Evolutionary conservation across 371 early-diverging fungal species (phyloP), one percentile per base, ranked within the genome.

Genomic region (Mortierella polycephala): DNA sequence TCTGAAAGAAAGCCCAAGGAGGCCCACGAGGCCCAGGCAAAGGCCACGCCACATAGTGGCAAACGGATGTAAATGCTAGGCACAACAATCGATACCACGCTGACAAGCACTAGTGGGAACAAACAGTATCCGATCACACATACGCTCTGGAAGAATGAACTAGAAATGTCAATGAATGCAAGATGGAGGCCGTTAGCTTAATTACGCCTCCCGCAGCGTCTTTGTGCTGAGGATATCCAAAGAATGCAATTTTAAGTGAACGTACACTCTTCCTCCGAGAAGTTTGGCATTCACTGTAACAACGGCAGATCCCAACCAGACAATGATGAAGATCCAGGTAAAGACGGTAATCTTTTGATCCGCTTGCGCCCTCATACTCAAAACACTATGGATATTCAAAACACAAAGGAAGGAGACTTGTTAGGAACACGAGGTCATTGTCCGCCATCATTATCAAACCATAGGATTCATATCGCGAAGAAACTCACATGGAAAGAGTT

Each of bases 91-190:
- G 91, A 82, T 0, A 95, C 71, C 20, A 95, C 70, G 16, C 95
- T 87, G 16, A 92, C 93, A 18, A 93, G 79, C 0, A 94, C 93
- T 62, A 97, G 85, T 9, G 98, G 98, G 79, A 96, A 98, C 62
- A 97, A 82, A 83, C 98, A 98, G 84, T 98, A 98, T 5, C 97
- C 97, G 53, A 98, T 88, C 12, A 96, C 92, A 80, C 98, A 98
- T 7, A 98, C 95, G 71, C 92, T 92, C 76, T 97, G 97, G 81
- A 96, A 95, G 76, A 98, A 96, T 2, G 96, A 95, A 7, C 94
- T 94, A 77, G 11, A 49, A 49, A 12, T 30, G 14, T 56, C 2
- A 12, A 18, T 47, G 42, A 39, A n/a, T 7, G 5, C 51, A 14
- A 60, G 21, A 13, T 20, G 14, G 21, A 13, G 40, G 18, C 16